Evolutionary conservation across 2,329 filamentous ascomycete species (phyloP).

Genomic region (Byssothecium circinans): DNA sequence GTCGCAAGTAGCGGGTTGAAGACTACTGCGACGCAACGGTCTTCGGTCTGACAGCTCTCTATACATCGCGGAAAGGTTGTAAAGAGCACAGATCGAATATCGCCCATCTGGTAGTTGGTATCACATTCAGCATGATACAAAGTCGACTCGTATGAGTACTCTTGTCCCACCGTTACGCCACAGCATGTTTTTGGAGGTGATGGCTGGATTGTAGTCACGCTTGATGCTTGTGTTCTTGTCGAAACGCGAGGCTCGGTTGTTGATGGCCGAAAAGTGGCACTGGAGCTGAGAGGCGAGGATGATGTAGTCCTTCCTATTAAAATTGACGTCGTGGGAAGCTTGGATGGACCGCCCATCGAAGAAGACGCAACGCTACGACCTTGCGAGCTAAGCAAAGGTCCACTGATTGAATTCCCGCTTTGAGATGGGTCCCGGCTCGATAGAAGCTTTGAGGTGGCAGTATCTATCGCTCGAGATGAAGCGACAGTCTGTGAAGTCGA

Average conservation of each 20-base stretch:
- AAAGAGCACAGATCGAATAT: not conserved
- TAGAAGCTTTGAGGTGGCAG: not conserved
- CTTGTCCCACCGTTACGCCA: conserved; percentile 1
- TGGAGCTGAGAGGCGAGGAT: no score
- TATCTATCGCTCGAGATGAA: no score
- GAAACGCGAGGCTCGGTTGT: not conserved
- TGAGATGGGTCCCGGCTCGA: not conserved
- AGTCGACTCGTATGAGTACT: not conserved
- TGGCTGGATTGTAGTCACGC: not conserved
- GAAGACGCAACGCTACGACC: no score
- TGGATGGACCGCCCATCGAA: not conserved
- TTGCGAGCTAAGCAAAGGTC: no score
- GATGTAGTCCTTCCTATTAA: no score
- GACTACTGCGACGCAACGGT: conserved; percentile 3
- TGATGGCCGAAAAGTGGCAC: no score
- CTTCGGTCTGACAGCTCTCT: not conserved
- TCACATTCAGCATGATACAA: conserved; percentile 4
- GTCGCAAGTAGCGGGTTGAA: conserved; percentile 1
- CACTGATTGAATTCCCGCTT: not conserved
- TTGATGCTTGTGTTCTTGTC: not conserved
- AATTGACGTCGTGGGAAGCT: not conserved
- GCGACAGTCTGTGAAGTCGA: no score
- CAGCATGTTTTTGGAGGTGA: conserved; percentile 1
- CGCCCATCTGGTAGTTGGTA: not conserved
- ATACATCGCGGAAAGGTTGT: conserved; percentile 2